Conservation (phyloP, 2,329 filamentous ascomycete species). For the Hirsutella thompsonii region DNA sequence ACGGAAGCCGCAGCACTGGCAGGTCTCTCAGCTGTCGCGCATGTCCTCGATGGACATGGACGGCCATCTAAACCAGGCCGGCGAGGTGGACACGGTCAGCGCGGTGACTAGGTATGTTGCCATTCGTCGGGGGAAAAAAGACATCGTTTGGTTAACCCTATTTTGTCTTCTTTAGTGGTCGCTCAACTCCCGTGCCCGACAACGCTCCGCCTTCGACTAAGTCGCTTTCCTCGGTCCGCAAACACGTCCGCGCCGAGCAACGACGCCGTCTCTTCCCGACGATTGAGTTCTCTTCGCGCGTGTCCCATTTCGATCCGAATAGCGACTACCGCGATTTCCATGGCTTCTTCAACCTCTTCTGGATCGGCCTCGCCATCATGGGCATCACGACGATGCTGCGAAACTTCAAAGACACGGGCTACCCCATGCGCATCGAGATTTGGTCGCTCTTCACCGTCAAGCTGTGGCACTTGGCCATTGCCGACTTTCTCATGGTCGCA, state of each 20-base stretch:
- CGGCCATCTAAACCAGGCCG: constrained; percentile 16
- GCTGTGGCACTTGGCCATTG: constrained; percentile 72
- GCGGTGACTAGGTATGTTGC: constrained; percentile 29
- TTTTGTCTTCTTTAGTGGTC: constrained; percentile 50
- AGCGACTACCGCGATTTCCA: constrained; percentile 91
- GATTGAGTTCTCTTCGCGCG: constrained; percentile 77
- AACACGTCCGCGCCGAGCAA: constrained; percentile 69
- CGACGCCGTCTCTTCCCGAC: constrained; percentile 81
- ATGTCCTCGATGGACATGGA: constrained; percentile 20
- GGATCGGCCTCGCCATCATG: constrained; percentile 95
- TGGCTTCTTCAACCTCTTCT: constrained; percentile 96
- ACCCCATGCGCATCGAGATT: constrained; percentile 71
- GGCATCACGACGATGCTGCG: constrained; percentile 86
- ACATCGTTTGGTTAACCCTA: constrained; percentile 2
- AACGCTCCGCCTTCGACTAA: constrained; percentile 91
- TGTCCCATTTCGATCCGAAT: constrained; percentile 89
- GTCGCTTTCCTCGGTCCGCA: constrained; percentile 72
- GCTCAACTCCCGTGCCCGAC: constrained; percentile 69
- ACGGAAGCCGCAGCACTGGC: constrained; percentile 34
- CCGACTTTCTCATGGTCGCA: constrained; percentile 74
- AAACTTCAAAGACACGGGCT: constrained; percentile 88
- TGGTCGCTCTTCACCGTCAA: constrained; percentile 84
- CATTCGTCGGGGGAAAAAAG: background rate
- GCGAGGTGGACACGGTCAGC: constrained; percentile 23
- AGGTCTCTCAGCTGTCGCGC: constrained; percentile 29